phyloP scores from a whole-genome alignment of 768 basidiomycete species.

The Collybia mongolica region DNA sequence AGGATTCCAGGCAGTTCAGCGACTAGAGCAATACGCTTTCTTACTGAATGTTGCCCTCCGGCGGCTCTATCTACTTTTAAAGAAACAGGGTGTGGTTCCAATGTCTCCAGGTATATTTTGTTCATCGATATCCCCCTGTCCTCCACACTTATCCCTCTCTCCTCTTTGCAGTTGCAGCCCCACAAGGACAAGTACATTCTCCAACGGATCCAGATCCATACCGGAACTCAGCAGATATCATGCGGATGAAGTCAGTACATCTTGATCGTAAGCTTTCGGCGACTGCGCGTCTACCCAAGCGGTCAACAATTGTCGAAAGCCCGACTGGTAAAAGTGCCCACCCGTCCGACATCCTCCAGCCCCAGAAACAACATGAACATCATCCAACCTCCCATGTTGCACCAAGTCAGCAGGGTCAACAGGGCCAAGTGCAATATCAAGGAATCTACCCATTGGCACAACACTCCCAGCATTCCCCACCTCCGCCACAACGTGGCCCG shows the following conservation, averaged over 20 bases:
- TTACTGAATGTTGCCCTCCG: slow-evolving; percentile 93
- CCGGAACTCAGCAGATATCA: slow-evolving; percentile 85
- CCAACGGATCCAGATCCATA: slow-evolving; percentile 70
- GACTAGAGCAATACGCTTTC: slow-evolving; percentile 97
- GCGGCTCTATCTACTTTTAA: slow-evolving; percentile 82
- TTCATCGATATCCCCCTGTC: background rate
- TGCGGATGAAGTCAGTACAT: slow-evolving; percentile 92
- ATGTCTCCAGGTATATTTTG: slow-evolving; percentile 61
- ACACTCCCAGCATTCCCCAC: slow-evolving; percentile 23
- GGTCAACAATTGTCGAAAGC: slow-evolving; percentile 94
- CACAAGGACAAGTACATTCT: slow-evolving; percentile 25
- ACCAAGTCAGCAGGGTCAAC: slow-evolving; percentile 30
- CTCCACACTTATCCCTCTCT: background rate
- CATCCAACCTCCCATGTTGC: slow-evolving; percentile 26
- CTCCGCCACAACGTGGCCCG: slow-evolving; percentile 29
- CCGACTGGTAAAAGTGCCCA: slow-evolving; percentile 87
- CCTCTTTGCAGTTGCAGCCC: slow-evolving; percentile 19
- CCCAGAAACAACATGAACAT: slow-evolving; percentile 46
- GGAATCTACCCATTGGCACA: slow-evolving; percentile 26
- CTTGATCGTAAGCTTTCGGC: slow-evolving; percentile 95
- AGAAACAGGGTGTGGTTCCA: slow-evolving; percentile 90
- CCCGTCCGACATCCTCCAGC: slow-evolving; percentile 54
- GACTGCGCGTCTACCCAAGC: slow-evolving; percentile 87
- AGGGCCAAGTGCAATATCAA: slow-evolving; percentile 36
- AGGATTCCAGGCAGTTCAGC: slow-evolving; percentile 90